Evolutionary conservation across 805 yeast genomes (phyloP), one percentile per base, ranked within the genome.

Genomic region (Myxozyma neotropica): DNA sequence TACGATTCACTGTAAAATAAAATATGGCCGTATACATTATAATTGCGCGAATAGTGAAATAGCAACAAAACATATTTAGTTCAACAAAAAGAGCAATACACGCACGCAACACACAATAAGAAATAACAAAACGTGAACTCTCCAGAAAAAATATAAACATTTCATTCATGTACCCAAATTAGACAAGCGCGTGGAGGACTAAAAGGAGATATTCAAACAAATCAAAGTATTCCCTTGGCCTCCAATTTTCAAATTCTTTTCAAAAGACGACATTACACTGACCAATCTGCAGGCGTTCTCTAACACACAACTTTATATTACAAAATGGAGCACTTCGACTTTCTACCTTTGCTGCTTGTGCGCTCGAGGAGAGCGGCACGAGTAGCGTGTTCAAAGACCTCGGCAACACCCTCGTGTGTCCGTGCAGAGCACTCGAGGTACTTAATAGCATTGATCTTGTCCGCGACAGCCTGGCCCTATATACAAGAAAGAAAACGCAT

Each of bases 341-440:
- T 76, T 74, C 31, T 39, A 33, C 70, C 12, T 35, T 21, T 52
- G 55, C 19, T 42, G 55, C 19, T 24, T 19, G 53, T 79, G 83
- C 75, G 85, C 83, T 85, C 83, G 79, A 81, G 82, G 70, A 90
- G 82, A 19, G 96, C 89, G 57, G 96, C 96, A 74, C 96, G 83
- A 24, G 96, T 89, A 35, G 97, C 96, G 67, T 88, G 85, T 78
- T 89, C 95, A 72, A 90, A 90, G 59, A 91, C 96, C 74, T 89
- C 96, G 74, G 89, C 86, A 60, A 90, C 97, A 77, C 96, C 96
- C 75, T 86, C 87, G 71, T 91, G 91, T 67, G 89, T 85, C 78
- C 87, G 88, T 38, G 96, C 96, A 53, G 96, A 89, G 81, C 97
- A 90, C 79, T 90, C 97, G 71, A 88, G 81, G 75, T 90, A 90